Conservation (phyloP, 2,329 filamentous ascomycete species). For the Boeremia exigua region DNA sequence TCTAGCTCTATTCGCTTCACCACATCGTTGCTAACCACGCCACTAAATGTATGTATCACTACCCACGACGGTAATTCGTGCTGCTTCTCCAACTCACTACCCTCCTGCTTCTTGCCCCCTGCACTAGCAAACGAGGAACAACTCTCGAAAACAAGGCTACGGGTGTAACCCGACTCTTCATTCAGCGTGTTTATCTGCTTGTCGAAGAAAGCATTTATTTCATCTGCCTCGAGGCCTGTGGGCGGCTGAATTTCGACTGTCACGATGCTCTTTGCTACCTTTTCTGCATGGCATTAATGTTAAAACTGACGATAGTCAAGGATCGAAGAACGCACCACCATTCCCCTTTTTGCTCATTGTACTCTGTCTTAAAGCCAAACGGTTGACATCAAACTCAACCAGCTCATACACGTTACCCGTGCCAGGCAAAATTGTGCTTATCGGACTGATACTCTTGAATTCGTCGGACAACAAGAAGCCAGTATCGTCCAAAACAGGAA, state of each 20-base stretch:
- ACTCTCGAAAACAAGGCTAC: conserved; percentile 1
- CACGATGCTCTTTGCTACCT: background rate
- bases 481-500: conserved; percentile 48
- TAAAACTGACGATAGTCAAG: background rate
- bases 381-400: conserved; percentile 39
- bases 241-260: background rate
- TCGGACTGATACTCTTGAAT: conserved; percentile 44
- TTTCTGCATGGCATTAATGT: background rate
- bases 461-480: conserved; percentile 43
- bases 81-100: background rate
- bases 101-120: background rate
- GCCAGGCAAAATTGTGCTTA: conserved; percentile 40
- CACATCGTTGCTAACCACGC: background rate
- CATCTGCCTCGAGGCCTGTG: background rate
- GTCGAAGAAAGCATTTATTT: background rate
- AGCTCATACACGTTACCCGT: conserved; percentile 36
- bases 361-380: conserved; percentile 25
- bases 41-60: background rate
- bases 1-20: conserved; percentile 9
- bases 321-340: background rate
- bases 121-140: background rate
- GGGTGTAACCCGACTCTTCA: background rate
- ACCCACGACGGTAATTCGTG: background rate
- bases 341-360: conserved; percentile 18
- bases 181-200: background rate